These are phyloP conservation scores for Fusarium pilosicola DNA, from an alignment of 2,329 filamentous ascomycete species.

Conservation along the genomic window DNA sequence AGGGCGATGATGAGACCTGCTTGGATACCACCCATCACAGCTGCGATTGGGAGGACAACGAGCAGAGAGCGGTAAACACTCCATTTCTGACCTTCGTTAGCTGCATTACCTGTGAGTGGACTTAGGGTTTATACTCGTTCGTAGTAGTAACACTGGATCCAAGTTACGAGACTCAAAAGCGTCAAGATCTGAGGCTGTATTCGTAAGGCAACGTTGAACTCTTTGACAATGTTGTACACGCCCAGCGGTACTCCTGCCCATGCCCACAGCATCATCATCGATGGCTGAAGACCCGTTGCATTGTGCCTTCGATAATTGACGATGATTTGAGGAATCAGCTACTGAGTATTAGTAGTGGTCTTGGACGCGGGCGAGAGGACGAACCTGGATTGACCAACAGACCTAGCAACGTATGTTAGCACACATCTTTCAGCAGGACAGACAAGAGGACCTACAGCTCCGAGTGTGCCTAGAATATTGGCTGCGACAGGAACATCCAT, in stretches of 20 bases:
- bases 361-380: not conserved
- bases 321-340: constrained; percentile 76
- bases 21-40: constrained; percentile 68
- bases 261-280: constrained; percentile 79
- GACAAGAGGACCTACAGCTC: constrained; percentile 57
- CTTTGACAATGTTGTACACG: constrained; percentile 56
- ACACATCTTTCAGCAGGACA: not conserved
- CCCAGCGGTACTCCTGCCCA: constrained; percentile 74
- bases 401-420: constrained; percentile 45
- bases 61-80: constrained; percentile 57
- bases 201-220: constrained; percentile 54
- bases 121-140: constrained; percentile 42
- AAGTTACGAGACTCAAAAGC: constrained; percentile 54
- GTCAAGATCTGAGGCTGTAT: constrained; percentile 58
- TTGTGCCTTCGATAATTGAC: constrained; percentile 75
- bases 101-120: accelerated
- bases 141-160: constrained; percentile 57
- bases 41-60: constrained; percentile 61
- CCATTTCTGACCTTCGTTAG: constrained; percentile 59
- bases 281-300: constrained; percentile 71
- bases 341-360: not conserved
- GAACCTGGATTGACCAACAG: constrained; percentile 73
- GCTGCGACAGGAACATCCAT: constrained; percentile 67
- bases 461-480: constrained; percentile 68
- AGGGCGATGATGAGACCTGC: constrained; percentile 67